These are phyloP conservation scores for Discostella stelligera DNA, from an alignment of 352 stramenopile species.

Conservation along the genomic window DNA sequence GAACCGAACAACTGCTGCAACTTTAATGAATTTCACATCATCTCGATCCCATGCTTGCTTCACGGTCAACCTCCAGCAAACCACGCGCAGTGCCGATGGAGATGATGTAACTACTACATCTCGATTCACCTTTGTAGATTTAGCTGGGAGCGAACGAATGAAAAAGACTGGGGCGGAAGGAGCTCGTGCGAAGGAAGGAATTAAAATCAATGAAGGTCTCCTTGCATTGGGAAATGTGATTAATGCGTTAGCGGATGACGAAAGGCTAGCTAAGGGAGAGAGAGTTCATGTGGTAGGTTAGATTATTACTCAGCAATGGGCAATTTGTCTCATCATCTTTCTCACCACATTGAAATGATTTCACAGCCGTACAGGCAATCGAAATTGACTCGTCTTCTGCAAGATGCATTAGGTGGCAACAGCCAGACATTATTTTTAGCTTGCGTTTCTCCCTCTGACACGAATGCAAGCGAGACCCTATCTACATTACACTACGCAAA, in stretches of 20 bases:
- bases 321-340: not conserved
- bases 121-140: constrained; percentile 88
- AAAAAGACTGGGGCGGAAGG: constrained; percentile 90
- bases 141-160: constrained; percentile 85
- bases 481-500: constrained; percentile 95
- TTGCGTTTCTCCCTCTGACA: constrained; percentile 91
- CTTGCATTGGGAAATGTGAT: constrained; percentile 97
- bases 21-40: constrained; percentile 96
- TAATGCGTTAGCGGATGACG: constrained; percentile 90
- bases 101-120: constrained; percentile 84
- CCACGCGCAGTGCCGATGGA: constrained; percentile 74
- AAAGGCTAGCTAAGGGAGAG: constrained; percentile 56
- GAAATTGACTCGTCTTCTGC: constrained; percentile 72
- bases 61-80: constrained; percentile 87
- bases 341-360: not conserved
- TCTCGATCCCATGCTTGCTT: constrained; percentile 97
- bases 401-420: constrained; percentile 83
- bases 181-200: constrained; percentile 91
- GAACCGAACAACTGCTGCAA: constrained; percentile 91
- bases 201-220: constrained; percentile 98
- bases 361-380: constrained; percentile 68
- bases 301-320: not conserved
- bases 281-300: constrained; percentile 57
- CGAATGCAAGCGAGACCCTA: constrained; percentile 94
- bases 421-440: constrained; percentile 95